phyloP scores from a whole-genome alignment of 495 filamentous ascomycete species.

The Delitschia confertaspora region DNA sequence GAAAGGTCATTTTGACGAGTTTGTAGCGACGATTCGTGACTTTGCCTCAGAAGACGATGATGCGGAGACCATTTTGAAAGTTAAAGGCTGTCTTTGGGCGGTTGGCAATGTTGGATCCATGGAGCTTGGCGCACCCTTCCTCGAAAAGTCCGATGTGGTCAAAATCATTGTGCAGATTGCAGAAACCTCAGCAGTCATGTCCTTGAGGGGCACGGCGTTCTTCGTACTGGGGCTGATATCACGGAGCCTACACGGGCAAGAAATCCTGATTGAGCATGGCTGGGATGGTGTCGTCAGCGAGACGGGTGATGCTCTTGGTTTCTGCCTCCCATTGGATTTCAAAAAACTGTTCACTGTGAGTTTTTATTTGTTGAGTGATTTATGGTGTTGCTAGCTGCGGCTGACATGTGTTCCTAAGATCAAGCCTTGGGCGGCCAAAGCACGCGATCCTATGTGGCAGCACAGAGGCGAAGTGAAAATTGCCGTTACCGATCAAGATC shows the following conservation, averaged over 20 bases:
- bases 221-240: conserved; percentile 92
- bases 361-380: conserved; percentile 16
- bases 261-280: conserved; percentile 73
- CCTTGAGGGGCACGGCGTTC: conserved; percentile 88
- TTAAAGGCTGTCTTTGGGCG: conserved; percentile 96
- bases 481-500: conserved; percentile 49
- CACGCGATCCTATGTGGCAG: conserved; percentile 22
- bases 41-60: conserved; percentile 77
- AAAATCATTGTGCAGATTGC: conserved; percentile 79
- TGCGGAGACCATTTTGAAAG: conserved; percentile 77
- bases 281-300: conserved; percentile 88
- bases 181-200: conserved; percentile 76
- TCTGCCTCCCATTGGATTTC: conserved; percentile 75
- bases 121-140: conserved; percentile 90
- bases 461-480: conserved; percentile 33
- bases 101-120: conserved; percentile 97
- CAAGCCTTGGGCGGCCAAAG: conserved; percentile 28
- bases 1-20: conserved; percentile 93
- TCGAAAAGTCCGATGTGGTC: conserved; percentile 80
- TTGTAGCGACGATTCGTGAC: conserved; percentile 77
- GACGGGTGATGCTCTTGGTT: conserved; percentile 73
- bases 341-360: conserved; percentile 62
- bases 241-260: conserved; percentile 80
- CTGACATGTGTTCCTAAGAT: conserved; percentile 30
- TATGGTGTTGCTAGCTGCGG: neutral